Evolutionary conservation across 768 basidiomycete species (phyloP).

Genomic region (Suillus subluteus): DNA sequence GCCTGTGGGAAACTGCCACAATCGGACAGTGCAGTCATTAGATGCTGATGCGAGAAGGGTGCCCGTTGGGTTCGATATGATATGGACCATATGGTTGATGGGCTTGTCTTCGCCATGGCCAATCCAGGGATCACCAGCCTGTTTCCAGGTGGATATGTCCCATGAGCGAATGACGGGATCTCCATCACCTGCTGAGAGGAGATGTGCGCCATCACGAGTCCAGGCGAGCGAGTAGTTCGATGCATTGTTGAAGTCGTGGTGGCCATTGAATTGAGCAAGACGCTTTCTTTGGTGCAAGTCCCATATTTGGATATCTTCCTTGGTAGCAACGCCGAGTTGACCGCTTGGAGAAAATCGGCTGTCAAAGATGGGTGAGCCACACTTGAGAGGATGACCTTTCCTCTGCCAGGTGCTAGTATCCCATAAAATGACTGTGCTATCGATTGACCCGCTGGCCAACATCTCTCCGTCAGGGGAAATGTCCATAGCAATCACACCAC

Average conservation of each 20-base stretch:
- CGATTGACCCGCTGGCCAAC: background rate
- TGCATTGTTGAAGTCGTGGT: background rate
- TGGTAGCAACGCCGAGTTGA: background rate
- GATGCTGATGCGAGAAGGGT: conserved; percentile 2
- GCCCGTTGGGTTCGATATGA: background rate
- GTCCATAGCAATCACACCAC: background rate
- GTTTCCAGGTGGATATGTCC: background rate
- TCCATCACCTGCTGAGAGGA: background rate
- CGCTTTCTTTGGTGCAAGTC: background rate
- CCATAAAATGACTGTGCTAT: background rate
- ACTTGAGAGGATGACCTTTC: background rate
- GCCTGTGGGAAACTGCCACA: background rate
- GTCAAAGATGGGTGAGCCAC: background rate
- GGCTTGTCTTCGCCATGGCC: background rate
- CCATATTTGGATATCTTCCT: background rate
- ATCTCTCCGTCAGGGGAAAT: background rate
- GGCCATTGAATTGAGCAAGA: background rate
- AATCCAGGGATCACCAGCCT: background rate
- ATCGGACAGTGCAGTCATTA: background rate
- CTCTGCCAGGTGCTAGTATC: background rate
- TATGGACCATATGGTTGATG: background rate
- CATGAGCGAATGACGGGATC: background rate
- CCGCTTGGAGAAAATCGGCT: background rate
- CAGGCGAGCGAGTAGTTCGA: background rate
- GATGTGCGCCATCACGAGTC: background rate